These are phyloP conservation scores for Benincasa hispida DNA, from an alignment of 306 rosid genomes.

Conservation along the genomic window DNA sequence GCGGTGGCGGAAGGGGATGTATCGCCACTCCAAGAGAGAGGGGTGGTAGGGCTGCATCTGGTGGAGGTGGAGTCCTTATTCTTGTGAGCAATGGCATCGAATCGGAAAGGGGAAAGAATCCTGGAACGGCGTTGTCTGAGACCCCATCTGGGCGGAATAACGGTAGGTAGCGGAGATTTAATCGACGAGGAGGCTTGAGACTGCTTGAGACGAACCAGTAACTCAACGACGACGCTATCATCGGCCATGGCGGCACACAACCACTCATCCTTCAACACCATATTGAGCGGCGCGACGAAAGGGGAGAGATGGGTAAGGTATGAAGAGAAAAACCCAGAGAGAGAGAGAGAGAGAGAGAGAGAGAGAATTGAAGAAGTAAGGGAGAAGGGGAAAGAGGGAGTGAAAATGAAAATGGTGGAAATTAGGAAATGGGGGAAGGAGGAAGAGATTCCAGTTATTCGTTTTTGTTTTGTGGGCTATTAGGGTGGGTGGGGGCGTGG, in stretches of 20 bases:
- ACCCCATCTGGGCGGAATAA: conserved; percentile 34
- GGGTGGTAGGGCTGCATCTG: conserved; percentile 63
- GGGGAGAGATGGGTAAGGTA: not conserved
- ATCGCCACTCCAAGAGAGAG: conserved; percentile 59
- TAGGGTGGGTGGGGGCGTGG: conserved; percentile 1
- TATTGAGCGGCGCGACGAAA: not conserved
- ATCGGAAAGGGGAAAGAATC: conserved; percentile 17
- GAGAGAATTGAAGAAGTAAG: not conserved
- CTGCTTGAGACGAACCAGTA: conserved; percentile 36
- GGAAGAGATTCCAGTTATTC: not conserved
- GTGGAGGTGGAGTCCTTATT: conserved; percentile 25
- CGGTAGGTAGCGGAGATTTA: conserved; percentile 10
- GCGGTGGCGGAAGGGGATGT: conserved; percentile 42
- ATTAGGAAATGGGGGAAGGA: not conserved
- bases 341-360: not conserved
- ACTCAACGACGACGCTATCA: conserved; percentile 34
- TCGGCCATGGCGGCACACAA: conserved; percentile 33
- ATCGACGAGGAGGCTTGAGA: conserved; percentile 11
- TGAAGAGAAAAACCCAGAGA: not conserved
- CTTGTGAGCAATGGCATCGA: conserved; percentile 18
- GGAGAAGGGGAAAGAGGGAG: not conserved
- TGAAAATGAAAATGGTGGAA: not conserved
- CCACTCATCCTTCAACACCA: conserved; percentile 25
- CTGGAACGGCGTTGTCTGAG: conserved; percentile 40
- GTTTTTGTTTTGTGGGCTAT: not conserved